Base-by-base conservation (phyloP, 306 rosid genomes). In the Luffa aegyptiaca region DNA sequence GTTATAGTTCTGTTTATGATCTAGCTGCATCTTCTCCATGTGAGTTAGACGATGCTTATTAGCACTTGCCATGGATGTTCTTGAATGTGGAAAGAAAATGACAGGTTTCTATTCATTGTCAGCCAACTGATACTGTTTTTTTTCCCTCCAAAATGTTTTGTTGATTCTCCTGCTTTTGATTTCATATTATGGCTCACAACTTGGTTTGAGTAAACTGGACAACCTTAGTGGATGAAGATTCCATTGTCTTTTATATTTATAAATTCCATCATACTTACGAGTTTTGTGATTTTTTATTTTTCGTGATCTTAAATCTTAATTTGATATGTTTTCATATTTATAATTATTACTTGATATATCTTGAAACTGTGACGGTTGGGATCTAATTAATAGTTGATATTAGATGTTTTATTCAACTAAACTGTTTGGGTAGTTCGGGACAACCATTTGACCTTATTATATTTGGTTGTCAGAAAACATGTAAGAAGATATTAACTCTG, bases 1-100 rank as follows among this genome's bases (percentile, higher is more conserved):
- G 8, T 44, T 41, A 3, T 68, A 70, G 75, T 70, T 70, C 8
- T 69, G 35, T 70, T 44, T 21, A 69, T 69, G 53, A 11, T 44
- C 11, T 46, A 13, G 77, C 41, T 26, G 61, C 44, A 49, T 48
- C 58, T 48, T 73, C 26, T 49, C 77, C 58, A 45, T 74, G 78
- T 31, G 78, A 16, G 61, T 49, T 74, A 74, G 78, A 31, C 51
- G 13, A 16, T 72, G 41, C 26, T 14, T 13, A 71, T 71, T 9
- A 42, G 35, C 58, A 51, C 46, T 49, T 51, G 62, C 46, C 26
- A 73, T 74, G 46, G 41, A 51, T 51, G 26, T 8, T 73, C 77
- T 73, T 73, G 59, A 26, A 49, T 49, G 61, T 73, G 59, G 75
- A 9, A 72, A 73, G 61, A 73, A 74, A 74, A 74, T 74, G 78